Evolutionary conservation across 1,284 basidiomycete genomes (phyloP).

Genomic region (Fomitopsis pinicola): DNA sequence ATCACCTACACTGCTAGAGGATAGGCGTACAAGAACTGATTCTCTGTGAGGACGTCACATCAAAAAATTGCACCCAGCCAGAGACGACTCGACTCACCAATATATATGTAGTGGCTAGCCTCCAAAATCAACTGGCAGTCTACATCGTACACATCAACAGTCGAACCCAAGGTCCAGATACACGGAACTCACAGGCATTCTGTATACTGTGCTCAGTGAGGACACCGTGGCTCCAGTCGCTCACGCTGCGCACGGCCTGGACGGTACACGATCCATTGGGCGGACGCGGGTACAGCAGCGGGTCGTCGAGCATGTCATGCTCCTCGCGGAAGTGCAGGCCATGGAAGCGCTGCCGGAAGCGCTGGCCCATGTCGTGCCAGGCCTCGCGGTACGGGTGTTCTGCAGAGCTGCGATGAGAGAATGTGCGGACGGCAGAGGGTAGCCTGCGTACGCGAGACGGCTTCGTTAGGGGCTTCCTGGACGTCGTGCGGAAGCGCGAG

Average conservation of each 20-base stretch:
- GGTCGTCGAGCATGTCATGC: slow-evolving; percentile 23
- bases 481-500: slow-evolving; percentile 81
- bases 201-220: slow-evolving; percentile 84
- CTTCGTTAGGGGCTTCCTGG: slow-evolving; percentile 55
- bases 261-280: slow-evolving; percentile 55
- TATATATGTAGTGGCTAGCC: slow-evolving; percentile 86
- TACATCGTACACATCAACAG: slow-evolving; percentile 22
- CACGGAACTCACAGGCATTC: slow-evolving; percentile 65
- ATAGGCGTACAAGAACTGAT: slow-evolving; percentile 84
- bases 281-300: slow-evolving; percentile 32
- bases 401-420: slow-evolving; percentile 16
- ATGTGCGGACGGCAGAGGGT: not conserved
- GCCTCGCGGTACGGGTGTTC: slow-evolving; percentile 67
- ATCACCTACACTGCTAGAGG: not conserved
- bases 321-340: slow-evolving; percentile 26
- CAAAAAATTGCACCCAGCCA: not conserved
- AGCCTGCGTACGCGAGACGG: slow-evolving; percentile 47
- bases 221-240: slow-evolving; percentile 91
- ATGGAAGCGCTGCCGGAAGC: slow-evolving; percentile 60
- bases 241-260: slow-evolving; percentile 79
- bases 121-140: slow-evolving; percentile 83
- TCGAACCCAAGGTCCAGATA: not conserved
- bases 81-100: slow-evolving; percentile 47
- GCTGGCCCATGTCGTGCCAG: slow-evolving; percentile 55
- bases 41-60: slow-evolving; percentile 49